phyloP scores from a whole-genome alignment of 805 yeast genomes.

The Metschnikowia baotianmanensis region DNA sequence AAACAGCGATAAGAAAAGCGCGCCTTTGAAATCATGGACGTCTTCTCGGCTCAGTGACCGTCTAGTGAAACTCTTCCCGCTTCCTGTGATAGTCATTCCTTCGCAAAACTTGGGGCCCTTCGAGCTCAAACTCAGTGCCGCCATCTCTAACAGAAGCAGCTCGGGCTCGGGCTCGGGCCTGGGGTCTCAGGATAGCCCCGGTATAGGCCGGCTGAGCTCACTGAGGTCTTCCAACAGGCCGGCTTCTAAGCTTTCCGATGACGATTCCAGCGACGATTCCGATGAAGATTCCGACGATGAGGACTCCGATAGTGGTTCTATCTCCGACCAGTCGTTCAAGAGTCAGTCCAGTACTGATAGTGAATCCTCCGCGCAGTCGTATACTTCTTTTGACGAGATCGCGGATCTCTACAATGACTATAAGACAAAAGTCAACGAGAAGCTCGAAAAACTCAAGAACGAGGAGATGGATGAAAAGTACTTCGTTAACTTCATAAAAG shows the following conservation, averaged over 20 bases:
- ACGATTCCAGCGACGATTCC: too few relatives aligned
- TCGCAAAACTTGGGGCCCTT: slow-evolving; percentile 55
- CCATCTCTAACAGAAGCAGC: slow-evolving; percentile 19
- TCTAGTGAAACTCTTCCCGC: slow-evolving; percentile 58
- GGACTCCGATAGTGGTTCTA: too few relatives aligned
- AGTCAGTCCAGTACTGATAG: slow-evolving; percentile 23
- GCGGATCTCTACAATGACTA: slow-evolving; percentile 32
- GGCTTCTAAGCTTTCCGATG: too few relatives aligned
- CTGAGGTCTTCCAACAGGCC: background rate
- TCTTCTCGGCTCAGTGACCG: slow-evolving; percentile 64
- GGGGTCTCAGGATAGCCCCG: slow-evolving; percentile 1
- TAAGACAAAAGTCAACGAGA: slow-evolving; percentile 21
- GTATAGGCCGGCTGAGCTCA: slow-evolving; percentile 1
- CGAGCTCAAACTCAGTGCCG: slow-evolving; percentile 43
- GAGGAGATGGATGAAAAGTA: slow-evolving; percentile 25
- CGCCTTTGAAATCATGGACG: slow-evolving; percentile 58
- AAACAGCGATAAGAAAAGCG: slow-evolving; percentile 39
- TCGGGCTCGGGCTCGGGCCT: background rate
- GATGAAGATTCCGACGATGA: too few relatives aligned
- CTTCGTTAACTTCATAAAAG: slow-evolving; percentile 26
- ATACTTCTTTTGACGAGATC: slow-evolving; percentile 41
- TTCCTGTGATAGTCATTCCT: slow-evolving; percentile 68
- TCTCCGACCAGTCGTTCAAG: slow-evolving; percentile 16
- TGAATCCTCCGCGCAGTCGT: slow-evolving; percentile 29
- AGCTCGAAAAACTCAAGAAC: slow-evolving; percentile 15